These are phyloP conservation scores for Lentinula lateritia DNA, from an alignment of 768 basidiomycete species.

Conservation along the genomic window DNA sequence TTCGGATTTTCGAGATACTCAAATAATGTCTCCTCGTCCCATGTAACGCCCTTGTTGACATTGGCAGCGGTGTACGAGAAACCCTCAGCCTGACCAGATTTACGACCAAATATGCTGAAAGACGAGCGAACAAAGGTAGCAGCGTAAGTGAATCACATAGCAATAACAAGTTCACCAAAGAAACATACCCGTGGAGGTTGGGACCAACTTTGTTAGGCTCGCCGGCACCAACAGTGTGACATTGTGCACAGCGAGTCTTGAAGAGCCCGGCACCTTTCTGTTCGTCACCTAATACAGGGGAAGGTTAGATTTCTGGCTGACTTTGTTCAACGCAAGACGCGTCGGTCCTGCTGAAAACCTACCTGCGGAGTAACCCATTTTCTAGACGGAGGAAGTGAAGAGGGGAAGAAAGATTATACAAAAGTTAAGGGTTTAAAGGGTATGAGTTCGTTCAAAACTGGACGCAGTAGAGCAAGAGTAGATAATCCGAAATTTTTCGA, in stretches of 20 bases:
- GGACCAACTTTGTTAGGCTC: conserved; percentile 90
- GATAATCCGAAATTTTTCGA: background rate
- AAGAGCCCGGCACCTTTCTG: conserved; percentile 90
- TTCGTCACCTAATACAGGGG: conserved; percentile 61
- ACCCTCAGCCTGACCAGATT: conserved; percentile 79
- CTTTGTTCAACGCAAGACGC: background rate
- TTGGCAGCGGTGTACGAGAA: conserved; percentile 95
- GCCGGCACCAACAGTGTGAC: conserved; percentile 79
- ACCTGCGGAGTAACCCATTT: conserved; percentile 43
- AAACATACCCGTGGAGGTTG: conserved; percentile 83
- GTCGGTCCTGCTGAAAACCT: conserved; percentile 10
- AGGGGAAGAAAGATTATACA: conserved; percentile 4
- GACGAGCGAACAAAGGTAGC: background rate
- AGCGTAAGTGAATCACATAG: too few species aligned
- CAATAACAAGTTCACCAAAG: background rate
- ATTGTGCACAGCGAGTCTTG: conserved; percentile 94
- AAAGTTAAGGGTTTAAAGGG: background rate
- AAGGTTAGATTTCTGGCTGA: background rate
- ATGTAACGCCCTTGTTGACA: conserved; percentile 87
- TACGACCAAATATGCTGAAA: conserved; percentile 74
- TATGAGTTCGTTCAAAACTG: background rate
- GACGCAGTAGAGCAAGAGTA: background rate
- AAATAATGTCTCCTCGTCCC: conserved; percentile 87
- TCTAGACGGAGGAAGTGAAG: background rate
- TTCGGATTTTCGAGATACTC: conserved; percentile 97